Conservation (phyloP, 2,329 filamentous ascomycete genomes). For the Nothophoma quercina region DNA sequence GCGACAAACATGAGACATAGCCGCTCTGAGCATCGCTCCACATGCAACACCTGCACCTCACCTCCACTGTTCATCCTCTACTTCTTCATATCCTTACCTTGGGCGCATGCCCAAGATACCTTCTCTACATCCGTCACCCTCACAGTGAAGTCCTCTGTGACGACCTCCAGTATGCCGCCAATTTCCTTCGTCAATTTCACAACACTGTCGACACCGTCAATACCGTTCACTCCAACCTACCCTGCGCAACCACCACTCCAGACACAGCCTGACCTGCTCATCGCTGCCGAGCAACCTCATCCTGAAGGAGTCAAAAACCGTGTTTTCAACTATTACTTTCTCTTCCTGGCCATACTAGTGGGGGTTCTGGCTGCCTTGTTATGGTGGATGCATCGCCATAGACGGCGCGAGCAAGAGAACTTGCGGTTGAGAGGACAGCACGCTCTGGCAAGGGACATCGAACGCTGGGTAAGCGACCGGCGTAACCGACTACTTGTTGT, state of each 20-base stretch:
- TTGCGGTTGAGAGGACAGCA: conserved; percentile 38
- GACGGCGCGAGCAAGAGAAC: conserved; percentile 43
- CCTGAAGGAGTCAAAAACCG: conserved; percentile 3
- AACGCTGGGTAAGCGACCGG: conserved; percentile 42
- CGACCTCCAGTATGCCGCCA: conserved; percentile 15
- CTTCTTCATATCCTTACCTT: not conserved
- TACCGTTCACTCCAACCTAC: not conserved
- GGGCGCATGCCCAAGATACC: not conserved
- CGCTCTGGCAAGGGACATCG: conserved; percentile 48
- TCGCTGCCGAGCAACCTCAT: conserved; percentile 7
- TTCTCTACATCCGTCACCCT: not conserved
- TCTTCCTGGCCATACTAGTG: conserved; percentile 63
- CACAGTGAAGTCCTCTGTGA: not conserved
- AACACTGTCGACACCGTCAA: not conserved
- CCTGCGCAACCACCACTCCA: not conserved
- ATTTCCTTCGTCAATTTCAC: not conserved
- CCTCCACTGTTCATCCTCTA: not conserved
- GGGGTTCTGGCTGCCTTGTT: conserved; percentile 52
- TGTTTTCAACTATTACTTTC: conserved; percentile 61
- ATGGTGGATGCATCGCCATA: conserved; percentile 57
- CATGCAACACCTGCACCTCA: not conserved
- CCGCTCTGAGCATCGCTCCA: not conserved
- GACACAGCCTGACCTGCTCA: conserved; percentile 18
- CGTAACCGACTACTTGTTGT: conserved; percentile 41
- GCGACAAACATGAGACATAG: not conserved